Evolutionary conservation across 108 stramenopile genomes (phyloP).

Genomic region (Stephanodiscus triporus): DNA sequence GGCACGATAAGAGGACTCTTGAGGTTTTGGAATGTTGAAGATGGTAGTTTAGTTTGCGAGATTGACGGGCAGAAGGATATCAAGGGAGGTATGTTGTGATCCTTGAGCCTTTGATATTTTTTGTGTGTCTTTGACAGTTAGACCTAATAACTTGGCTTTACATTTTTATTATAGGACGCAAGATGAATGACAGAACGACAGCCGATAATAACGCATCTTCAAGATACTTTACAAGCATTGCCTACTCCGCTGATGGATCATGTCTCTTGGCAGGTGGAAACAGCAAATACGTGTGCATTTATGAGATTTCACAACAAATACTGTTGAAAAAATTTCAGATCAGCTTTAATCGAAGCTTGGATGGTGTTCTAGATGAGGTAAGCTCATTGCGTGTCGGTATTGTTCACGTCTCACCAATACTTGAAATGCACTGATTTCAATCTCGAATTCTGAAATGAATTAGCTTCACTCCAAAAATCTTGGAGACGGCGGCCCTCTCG

Average conservation of each 20-base stretch:
- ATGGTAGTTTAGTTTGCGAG: conserved; percentile 74
- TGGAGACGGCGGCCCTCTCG: conserved; percentile 78
- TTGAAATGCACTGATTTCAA: background rate
- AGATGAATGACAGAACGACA: conserved; percentile 86
- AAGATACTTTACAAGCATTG: conserved; percentile 94
- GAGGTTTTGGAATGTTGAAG: conserved; percentile 93
- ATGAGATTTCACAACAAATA: conserved; percentile 90
- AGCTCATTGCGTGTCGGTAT: conserved; percentile 8
- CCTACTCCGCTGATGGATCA: conserved; percentile 97
- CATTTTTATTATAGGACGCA: conserved; percentile 59
- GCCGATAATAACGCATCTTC: conserved; percentile 89
- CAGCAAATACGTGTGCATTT: conserved; percentile 98
- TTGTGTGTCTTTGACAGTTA: background rate
- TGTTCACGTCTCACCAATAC: background rate
- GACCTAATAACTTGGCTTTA: background rate
- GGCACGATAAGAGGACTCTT: conserved; percentile 95
- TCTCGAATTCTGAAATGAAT: background rate
- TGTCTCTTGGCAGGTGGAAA: conserved; percentile 97
- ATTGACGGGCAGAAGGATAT: conserved; percentile 93
- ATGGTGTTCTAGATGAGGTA: conserved; percentile 90
- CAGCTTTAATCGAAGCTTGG: conserved; percentile 94
- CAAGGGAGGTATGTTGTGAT: conserved; percentile 62
- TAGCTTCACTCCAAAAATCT: conserved; percentile 86
- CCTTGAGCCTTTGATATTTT: background rate
- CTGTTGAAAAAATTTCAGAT: conserved; percentile 99